A percentile compares a stretch with the other conserved stretches of the same genome.
These are phyloP conservation scores for Ganoderma boninense DNA, from an alignment of 1,284 basidiomycete species.

Conservation along the genomic window DNA sequence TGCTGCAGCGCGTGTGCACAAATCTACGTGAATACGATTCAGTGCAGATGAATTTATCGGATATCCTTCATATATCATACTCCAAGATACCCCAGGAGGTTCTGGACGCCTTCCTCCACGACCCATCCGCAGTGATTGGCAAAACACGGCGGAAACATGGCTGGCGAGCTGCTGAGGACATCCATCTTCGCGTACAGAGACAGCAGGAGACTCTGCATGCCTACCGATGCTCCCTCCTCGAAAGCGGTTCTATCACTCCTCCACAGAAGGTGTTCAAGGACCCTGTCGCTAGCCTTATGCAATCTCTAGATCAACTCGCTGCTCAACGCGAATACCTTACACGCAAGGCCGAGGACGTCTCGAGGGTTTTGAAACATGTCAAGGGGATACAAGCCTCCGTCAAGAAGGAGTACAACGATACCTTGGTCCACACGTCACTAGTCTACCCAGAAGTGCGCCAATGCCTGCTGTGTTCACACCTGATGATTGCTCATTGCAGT, in stretches of 20 bases:
- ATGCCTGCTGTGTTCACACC: not conserved
- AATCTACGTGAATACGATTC: conserved; percentile 70
- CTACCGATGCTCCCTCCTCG: conserved; percentile 44
- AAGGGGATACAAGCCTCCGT: conserved; percentile 61
- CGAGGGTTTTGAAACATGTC: conserved; percentile 54
- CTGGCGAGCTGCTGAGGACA: conserved; percentile 78
- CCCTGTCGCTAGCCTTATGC: conserved; percentile 56
- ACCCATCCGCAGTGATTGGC: conserved; percentile 75
- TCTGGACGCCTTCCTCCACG: conserved; percentile 75
- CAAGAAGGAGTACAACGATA: conserved; percentile 72
- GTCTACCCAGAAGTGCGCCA: conserved; percentile 74
- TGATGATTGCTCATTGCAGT: conserved; percentile 6
- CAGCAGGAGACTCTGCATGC: conserved; percentile 64
- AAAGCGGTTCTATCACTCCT: conserved; percentile 12
- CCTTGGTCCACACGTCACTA: conserved; percentile 72
- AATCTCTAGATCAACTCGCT: conserved; percentile 52
- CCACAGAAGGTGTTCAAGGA: conserved; percentile 59
- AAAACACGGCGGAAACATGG: conserved; percentile 62
- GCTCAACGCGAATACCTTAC: conserved; percentile 48
- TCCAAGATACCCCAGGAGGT: conserved; percentile 65
- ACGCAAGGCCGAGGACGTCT: conserved; percentile 56
- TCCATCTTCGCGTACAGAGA: conserved; percentile 63
- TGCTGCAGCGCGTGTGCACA: conserved; percentile 68
- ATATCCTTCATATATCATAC: conserved; percentile 55
- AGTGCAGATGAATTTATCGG: conserved; percentile 58